Base-by-base conservation (phyloP, 192 early-diverging fungal species). In the Obelidium mucronatum region DNA sequence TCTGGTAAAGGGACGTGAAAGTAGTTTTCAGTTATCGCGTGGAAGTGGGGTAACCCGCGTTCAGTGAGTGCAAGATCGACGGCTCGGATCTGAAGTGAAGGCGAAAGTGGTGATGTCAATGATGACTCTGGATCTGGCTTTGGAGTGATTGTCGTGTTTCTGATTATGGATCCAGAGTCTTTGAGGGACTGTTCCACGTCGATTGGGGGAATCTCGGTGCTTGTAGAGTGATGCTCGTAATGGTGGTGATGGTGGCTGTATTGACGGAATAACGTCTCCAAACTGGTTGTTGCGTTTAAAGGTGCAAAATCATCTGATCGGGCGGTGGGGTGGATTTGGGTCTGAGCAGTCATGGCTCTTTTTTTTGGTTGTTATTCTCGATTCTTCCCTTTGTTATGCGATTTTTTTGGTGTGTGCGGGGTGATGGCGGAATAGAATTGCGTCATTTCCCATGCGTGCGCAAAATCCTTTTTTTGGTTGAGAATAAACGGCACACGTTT, bases 31-130 rank as follows among this genome's bases (percentile, higher is more conserved):
- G 82, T 78, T 1, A 81, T 62, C 5, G 67, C 58, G 33, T 75
- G 75, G 31, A 83, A 67, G 19, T 80, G 42, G 6, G 36, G 34
- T 8, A 82, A 40, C 24, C 67, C 73, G 15, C 37, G 35, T 40
- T 82, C 78, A 3, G 61, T 40, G 6, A 82, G 63, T 2, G 74
- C 74, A 61, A 73, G 35, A 33, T 82, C 81, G 5, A 82, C 78
- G 17, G 67, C 59, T 5, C 81, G 73, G 51, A 82, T 67, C 54
- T 59, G 22, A 36, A 54, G 60, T 15, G 53, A 31, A 19, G 36
- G 52, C 13, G 36, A 65, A 3, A 48, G 44, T 6, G 8, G 11
- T 15, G 44, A 48, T 48, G 44, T 48, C n/a, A n/a, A n/a, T 13
- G 11, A 13, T 22, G 48, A 51, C 8, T 51, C 48, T 8, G 48